Evolutionary conservation across 768 basidiomycete species (phyloP).

Genomic region (Psilocybe cyanescens): DNA sequence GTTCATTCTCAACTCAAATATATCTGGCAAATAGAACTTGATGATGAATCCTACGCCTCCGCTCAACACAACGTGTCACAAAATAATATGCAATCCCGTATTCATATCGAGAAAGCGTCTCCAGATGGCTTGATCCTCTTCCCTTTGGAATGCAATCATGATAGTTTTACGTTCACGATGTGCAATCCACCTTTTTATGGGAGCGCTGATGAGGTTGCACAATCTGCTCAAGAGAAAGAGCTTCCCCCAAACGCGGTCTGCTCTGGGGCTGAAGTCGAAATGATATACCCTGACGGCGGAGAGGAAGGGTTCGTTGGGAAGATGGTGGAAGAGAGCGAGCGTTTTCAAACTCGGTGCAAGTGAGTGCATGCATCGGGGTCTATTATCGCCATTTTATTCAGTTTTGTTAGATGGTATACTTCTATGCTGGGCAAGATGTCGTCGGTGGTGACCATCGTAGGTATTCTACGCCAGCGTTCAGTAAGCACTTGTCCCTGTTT

Average conservation of each 20-base stretch:
- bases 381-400: not conserved
- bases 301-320: constrained; percentile 76
- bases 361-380: constrained; percentile 30
- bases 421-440: constrained; percentile 90
- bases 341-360: constrained; percentile 58
- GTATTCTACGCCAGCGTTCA: constrained; percentile 44
- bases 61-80: constrained; percentile 60
- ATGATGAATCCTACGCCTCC: constrained; percentile 56
- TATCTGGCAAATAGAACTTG: constrained; percentile 60
- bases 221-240: constrained; percentile 66
- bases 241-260: constrained; percentile 74
- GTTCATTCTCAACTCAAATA: not conserved
- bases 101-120: constrained; percentile 47
- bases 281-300: constrained; percentile 84
- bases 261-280: constrained; percentile 85
- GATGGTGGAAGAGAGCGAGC: constrained; percentile 79
- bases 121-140: constrained; percentile 49
- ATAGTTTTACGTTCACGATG: constrained; percentile 80
- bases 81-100: constrained; percentile 59
- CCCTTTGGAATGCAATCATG: constrained; percentile 26
- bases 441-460: constrained; percentile 67
- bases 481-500: constrained; percentile 26
- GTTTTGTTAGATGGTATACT: constrained; percentile 80
- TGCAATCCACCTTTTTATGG: constrained; percentile 97
- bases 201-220: constrained; percentile 67